phyloP scores from a whole-genome alignment of 2,329 filamentous ascomycete genomes.

The Chalaropsis thielavioides region DNA sequence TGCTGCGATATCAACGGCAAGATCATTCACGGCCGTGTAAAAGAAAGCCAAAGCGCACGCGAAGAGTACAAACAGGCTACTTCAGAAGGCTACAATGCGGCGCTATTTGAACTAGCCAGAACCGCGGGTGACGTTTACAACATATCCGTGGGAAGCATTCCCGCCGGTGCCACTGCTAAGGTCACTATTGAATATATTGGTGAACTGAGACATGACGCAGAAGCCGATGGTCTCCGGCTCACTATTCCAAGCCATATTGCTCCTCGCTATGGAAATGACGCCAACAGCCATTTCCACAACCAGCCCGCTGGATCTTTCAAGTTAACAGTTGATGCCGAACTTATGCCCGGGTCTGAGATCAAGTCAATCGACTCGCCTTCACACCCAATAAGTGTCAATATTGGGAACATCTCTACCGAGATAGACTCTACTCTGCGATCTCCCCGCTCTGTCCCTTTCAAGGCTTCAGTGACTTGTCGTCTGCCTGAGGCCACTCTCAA shows the following conservation, averaged over 20 bases:
- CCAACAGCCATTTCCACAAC: not conserved
- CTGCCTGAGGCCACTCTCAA: conserved; percentile 48
- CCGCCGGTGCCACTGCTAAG: conserved; percentile 38
- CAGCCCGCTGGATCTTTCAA: conserved; percentile 14
- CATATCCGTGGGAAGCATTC: conserved; percentile 53
- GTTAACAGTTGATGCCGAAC: conserved; percentile 26
- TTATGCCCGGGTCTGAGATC: conserved; percentile 42
- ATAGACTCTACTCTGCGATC: no score
- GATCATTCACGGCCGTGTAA: conserved; percentile 49
- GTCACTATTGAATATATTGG: conserved; percentile 53
- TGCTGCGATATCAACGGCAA: conserved; percentile 47
- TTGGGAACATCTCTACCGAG: conserved; percentile 41
- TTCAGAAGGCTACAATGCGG: conserved; percentile 44
- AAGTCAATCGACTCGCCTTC: conserved; percentile 50
- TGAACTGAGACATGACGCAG: conserved; percentile 57
- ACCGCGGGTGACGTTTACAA: conserved; percentile 51
- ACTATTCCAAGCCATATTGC: conserved; percentile 54
- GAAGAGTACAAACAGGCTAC: conserved; percentile 45
- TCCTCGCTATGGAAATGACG: conserved; percentile 44
- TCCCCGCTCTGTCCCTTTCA: conserved; percentile 18
- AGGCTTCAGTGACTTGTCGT: conserved; percentile 32
- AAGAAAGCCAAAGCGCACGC: conserved; percentile 48
- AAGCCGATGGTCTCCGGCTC: conserved; percentile 51
- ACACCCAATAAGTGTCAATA: conserved; percentile 50
- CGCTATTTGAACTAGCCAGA: conserved; percentile 47